phyloP scores from a whole-genome alignment of 495 filamentous ascomycete species.

The Neurospora discreta region DNA sequence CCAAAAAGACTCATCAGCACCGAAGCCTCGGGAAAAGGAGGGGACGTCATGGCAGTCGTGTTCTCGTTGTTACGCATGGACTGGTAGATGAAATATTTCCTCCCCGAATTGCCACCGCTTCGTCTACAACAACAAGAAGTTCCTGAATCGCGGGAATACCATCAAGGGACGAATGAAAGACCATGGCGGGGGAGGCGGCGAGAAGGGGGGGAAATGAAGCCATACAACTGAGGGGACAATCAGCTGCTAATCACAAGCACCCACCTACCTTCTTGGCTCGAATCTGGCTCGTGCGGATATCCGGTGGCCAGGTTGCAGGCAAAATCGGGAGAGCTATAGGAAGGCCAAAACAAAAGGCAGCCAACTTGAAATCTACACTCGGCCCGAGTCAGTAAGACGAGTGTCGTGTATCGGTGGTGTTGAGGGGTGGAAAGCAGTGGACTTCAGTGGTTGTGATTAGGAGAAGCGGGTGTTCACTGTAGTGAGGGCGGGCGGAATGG shows the following conservation, averaged over 20 bases:
- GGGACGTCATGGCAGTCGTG: neutral
- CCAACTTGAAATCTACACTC: neutral
- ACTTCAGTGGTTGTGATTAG: neutral
- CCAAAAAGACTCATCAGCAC: constrained; percentile 17
- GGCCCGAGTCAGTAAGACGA: neutral
- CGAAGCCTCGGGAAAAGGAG: neutral
- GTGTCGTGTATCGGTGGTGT: neutral
- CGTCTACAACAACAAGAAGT: neutral
- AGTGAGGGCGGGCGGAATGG: neutral
- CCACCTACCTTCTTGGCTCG: neutral
- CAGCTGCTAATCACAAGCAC: neutral
- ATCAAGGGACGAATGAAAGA: neutral
- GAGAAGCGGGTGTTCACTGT: neutral
- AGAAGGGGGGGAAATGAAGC: neutral
- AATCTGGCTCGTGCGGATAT: neutral
- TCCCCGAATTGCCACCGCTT: neutral
- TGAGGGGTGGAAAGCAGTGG: neutral
- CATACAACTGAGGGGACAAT: neutral
- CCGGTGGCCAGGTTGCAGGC: neutral
- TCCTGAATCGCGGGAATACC: neutral
- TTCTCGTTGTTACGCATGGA: neutral
- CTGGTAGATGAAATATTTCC: neutral
- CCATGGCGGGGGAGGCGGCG: neutral
- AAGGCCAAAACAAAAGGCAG: neutral
- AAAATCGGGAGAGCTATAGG: neutral